Evolutionary conservation across 352 stramenopile species (phyloP), one percentile per base, ranked within the genome.

Genomic region (Pythium rishiriense): DNA sequence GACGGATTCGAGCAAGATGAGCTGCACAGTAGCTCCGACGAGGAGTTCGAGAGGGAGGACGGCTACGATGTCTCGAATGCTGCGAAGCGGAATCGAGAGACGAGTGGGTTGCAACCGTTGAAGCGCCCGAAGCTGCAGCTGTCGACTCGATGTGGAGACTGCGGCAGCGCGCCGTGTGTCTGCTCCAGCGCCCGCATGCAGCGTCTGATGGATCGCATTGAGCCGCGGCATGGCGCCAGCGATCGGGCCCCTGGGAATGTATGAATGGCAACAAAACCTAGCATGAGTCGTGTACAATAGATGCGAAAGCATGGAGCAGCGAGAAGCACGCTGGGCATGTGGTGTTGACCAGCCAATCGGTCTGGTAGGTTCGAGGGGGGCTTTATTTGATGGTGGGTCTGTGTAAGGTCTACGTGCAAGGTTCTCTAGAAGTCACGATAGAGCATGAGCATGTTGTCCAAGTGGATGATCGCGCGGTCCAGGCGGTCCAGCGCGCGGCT

Each of bases 371-470:
- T 35, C 31, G 31, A 35, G 10, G 31, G 10, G 31, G 31, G 5
- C 5, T 35, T 35, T 11, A 10, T 35, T 35, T 5, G 10, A 10
- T 35, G 5, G 31, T 5, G 31, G 31, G 31, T 35, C 10, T 43
- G 14, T 43, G 37, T 43, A 43, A 21, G 37, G 14, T 43, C 37
- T 43, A 43, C 37, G 37, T 43, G 37, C 37, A 43, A n/a, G 48
- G 15, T 41, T 45, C 9, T 53, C 54, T 91, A 96, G 70, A 96
- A 96, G 64, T 96, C 83, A 41, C 86, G 83, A 65, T 91, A 94
- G 14, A 96, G 82, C 85, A 96, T 93, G 58, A 96, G 76, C 85
- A 94, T 94, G 48, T 74, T 75, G 68, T 96, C 87, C 37, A 96
- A 69, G 49, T 94, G 87, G 55, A 96, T 84, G 60, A 87, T 76